Base-by-base conservation (phyloP, 2,329 filamentous ascomycete species). In the Fusarium luffae region DNA sequence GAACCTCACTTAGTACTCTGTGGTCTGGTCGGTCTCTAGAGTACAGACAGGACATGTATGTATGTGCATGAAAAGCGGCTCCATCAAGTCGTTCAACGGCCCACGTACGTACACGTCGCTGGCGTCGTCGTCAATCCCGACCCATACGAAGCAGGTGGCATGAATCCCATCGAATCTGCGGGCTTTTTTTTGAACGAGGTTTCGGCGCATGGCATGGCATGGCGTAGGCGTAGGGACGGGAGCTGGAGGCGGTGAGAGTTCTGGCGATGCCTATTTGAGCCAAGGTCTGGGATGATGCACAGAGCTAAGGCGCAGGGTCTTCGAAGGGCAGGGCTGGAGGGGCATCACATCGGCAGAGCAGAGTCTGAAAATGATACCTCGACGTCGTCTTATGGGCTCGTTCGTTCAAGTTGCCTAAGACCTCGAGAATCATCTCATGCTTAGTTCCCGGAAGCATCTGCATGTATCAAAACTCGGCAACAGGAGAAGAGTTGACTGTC, bases 171-270 rank as follows among this genome's bases (percentile, higher is more conserved):
- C 69, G 61, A 62, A 41, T 63, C 64, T 75, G 73, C 68, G 73
- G 73, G 56, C 61, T 75, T 75, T 75, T 75, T 75, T 71, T 68
- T 65, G 41, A 54, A 48, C 51, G 41, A 71, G 44, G 44, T 49
- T 69, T 66, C 46, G 69, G 55, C 57, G 59, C 54, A 64, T 59
- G 49, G 58, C 55, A 65, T 23, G 46, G 49, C 34, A n/a, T 37
- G 34, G 34, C 18, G 34, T 37, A 37, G 34, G 34, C 37, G 64
- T 50, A 50, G 19, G 59, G 19, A 50, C 23, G 21, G 59, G 28
- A 21, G 46, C 34, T 64, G 54, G 71, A 75, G 68, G 73, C 73
- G 73, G 73, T 75, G 73, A 75, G 62, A 63, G 68, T 59, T 74
- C 27, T 68, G 61, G 52, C 73, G 72, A 75, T 75, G 50, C 73